Evolutionary conservation across 192 early-diverging fungal species (phyloP), one percentile per base, ranked within the genome.

Genomic region (Umbelopsis sp.): DNA sequence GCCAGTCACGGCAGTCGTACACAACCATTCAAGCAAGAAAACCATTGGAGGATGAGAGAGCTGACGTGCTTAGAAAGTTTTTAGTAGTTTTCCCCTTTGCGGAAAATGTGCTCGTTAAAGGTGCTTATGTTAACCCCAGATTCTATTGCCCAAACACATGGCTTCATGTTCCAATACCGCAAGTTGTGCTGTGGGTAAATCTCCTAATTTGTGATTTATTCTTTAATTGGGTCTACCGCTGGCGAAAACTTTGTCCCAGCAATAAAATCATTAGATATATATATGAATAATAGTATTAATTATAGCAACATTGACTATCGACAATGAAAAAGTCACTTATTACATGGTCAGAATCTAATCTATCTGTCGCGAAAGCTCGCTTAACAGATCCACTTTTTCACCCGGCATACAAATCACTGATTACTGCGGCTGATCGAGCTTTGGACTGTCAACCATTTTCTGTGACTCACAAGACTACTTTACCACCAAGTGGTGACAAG

Each of bases 401-500:
- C 15, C 64, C 64, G 3, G 33, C 33, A 1, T 65, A 65, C 64
- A 37, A 65, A 10, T 18, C 64, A 20, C 30, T 65, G 18, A 65
- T 65, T 3, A 27, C 35, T 20, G 64, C 64, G 1, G 67, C 67
- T 5, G 46, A 68, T 46, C 35, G 49, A 50, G 67, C 46, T 8
- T 18, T 68, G 27, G 46, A 50, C 44, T 25, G 16, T n/a, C 12
- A 5, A 23, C 46, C 67, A 20, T 68, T 46, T 11, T 68, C 67
- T 30, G 67, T 27, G 37, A 25, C 23, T 45, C 46, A 22, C 11
- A 50, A 47, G 22, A 49, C 67, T n/a, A 33, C 46, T 12, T 41
- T 68, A 18, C 67, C 67, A n/a, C 67, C 67, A 48, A 49, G 46
- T 35, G 67, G 49, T 33, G 46, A 68, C 67, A 68, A 68, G 22